These are phyloP conservation scores for Piromyces finnis DNA, from an alignment of 192 early-diverging fungal genomes.

Conservation along the genomic window DNA sequence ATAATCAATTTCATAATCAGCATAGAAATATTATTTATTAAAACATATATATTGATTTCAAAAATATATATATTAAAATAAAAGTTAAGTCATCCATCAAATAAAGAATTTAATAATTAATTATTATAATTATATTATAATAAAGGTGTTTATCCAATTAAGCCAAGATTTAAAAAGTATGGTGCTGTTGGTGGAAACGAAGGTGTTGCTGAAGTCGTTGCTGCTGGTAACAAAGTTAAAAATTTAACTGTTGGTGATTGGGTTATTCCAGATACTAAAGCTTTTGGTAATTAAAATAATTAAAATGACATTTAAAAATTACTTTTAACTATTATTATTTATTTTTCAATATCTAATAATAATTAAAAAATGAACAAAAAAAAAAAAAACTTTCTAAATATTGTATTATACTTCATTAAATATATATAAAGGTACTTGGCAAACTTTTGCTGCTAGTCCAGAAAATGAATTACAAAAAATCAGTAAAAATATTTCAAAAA, in stretches of 20 bases:
- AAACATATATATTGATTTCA: no score
- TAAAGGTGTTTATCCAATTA: slow-evolving; percentile 57
- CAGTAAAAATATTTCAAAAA: slow-evolving; percentile 4
- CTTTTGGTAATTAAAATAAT: slow-evolving; percentile 26
- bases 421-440: slow-evolving; percentile 19
- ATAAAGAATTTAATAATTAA: no score
- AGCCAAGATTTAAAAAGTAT: slow-evolving; percentile 28
- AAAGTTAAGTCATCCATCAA: no score
- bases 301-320: no score
- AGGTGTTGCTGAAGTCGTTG: slow-evolving; percentile 64
- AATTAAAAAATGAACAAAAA: no score
- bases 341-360: not conserved
- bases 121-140: no score
- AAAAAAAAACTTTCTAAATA: no score
- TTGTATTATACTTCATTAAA: slow-evolving; percentile 6
- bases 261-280: slow-evolving; percentile 50
- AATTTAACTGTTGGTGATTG: slow-evolving; percentile 57
- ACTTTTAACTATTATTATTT: not conserved
- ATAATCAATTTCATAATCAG: no score
- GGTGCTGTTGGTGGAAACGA: slow-evolving; percentile 77
- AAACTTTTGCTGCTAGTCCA: slow-evolving; percentile 11
- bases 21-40: no score
- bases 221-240: slow-evolving; percentile 33
- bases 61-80: no score
- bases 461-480: not conserved